Conservation (phyloP, 495 filamentous ascomycete genomes). For the Aspergillus funiculosus region DNA sequence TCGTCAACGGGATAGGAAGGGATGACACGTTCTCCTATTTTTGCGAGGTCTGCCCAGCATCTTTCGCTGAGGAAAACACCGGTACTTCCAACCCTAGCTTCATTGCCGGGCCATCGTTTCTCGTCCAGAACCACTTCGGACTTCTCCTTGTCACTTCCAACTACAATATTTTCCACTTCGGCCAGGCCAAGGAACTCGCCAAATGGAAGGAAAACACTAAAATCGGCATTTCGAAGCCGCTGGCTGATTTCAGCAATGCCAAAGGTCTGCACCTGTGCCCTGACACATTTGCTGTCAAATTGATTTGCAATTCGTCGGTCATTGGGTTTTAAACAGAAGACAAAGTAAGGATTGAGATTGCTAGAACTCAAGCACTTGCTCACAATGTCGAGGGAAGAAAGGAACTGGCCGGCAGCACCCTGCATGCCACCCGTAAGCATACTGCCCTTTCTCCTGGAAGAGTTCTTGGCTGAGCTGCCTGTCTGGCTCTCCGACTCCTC, state of each 20-base stretch:
- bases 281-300: conserved; percentile 97
- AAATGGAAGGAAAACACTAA: conserved; percentile 92
- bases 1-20: conserved; percentile 49
- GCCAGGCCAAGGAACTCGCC: conserved; percentile 88
- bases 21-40: conserved; percentile 60
- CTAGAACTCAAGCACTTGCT: conserved; percentile 72
- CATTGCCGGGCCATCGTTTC: conserved; percentile 84
- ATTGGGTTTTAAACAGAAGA: conserved; percentile 97
- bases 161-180: conserved; percentile 72
- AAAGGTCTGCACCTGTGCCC: conserved; percentile 88
- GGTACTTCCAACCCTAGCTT: conserved; percentile 84
- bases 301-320: conserved; percentile 96
- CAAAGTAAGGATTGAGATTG: conserved; percentile 86
- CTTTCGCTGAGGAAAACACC: conserved; percentile 93
- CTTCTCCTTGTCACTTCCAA: conserved; percentile 91
- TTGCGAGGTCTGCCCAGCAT: conserved; percentile 86
- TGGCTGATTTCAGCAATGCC: conserved; percentile 97
- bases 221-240: conserved; percentile 83
- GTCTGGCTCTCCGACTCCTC: conserved; percentile 49
- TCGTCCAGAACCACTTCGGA: conserved; percentile 83
- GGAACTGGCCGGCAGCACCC: conserved; percentile 87
- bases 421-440: conserved; percentile 54
- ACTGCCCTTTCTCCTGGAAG: conserved; percentile 34
- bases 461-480: conserved; percentile 34
- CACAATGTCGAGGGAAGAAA: conserved; percentile 83